phyloP scores from a whole-genome alignment of 768 basidiomycete genomes.

The Pholiota molesta region DNA sequence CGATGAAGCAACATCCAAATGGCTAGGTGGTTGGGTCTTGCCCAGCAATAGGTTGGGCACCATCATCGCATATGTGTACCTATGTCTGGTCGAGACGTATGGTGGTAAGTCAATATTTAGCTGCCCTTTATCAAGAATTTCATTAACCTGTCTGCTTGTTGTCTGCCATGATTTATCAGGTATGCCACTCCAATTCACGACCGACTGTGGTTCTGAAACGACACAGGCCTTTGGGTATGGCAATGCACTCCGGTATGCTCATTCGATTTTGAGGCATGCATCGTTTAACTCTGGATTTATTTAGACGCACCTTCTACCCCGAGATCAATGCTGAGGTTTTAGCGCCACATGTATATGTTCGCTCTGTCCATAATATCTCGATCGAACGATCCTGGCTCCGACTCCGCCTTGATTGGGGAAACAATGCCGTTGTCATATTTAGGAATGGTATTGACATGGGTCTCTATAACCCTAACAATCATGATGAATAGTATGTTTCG shows the following conservation, averaged over 20 bases:
- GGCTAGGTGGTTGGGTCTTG: constrained; percentile 38
- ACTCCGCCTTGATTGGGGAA: constrained; percentile 32
- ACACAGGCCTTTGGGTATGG: constrained; percentile 31
- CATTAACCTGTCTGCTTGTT: too few relatives aligned
- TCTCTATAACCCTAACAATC: constrained; percentile 26
- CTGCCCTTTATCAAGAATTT: too few relatives aligned
- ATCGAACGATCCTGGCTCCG: constrained; percentile 38
- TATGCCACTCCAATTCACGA: constrained; percentile 34
- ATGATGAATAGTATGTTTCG: constrained; percentile 29
- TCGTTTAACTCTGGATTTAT: neutral
- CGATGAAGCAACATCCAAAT: constrained; percentile 32
- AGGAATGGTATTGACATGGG: constrained; percentile 13
- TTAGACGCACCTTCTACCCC: constrained; percentile 29
- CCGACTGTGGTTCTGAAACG: constrained; percentile 41
- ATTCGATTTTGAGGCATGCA: too few relatives aligned
- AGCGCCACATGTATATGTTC: constrained; percentile 33
- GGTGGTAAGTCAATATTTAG: constrained; percentile 26
- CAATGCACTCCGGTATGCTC: constrained; percentile 31
- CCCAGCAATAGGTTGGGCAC: constrained; percentile 36
- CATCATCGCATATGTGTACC: constrained; percentile 34
- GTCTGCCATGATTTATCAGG: constrained; percentile 21
- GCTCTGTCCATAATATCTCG: constrained; percentile 36
- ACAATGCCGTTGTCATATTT: constrained; percentile 30
- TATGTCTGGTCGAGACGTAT: constrained; percentile 30
- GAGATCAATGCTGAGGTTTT: constrained; percentile 24